These are phyloP conservation scores for Alternaria alternata DNA, from an alignment of 2,329 filamentous ascomycete species.

Conservation along the genomic window DNA sequence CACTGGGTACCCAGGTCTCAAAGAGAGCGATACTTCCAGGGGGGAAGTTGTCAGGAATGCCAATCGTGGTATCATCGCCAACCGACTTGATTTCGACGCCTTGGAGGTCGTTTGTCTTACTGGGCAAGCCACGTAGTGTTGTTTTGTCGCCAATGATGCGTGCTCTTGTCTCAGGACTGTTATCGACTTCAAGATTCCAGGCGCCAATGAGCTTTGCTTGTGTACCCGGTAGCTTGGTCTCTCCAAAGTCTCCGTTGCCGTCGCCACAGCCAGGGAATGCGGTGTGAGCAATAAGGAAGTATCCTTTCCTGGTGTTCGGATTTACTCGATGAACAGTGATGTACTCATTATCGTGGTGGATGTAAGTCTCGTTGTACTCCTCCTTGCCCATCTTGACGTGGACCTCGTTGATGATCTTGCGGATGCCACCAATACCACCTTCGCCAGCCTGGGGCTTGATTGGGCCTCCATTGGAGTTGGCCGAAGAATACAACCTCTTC, in stretches of 20 bases:
- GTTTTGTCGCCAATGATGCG: conserved; percentile 73
- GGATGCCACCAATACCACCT: conserved; percentile 86
- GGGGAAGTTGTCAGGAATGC: conserved; percentile 82
- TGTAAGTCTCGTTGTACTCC: conserved; percentile 92
- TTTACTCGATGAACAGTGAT: conserved; percentile 96
- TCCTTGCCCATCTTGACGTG: conserved; percentile 96
- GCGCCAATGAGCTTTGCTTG: conserved; percentile 86
- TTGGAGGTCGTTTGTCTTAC: conserved; percentile 76
- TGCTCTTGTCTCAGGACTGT: conserved; percentile 72
- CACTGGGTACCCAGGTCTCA: conserved; percentile 92
- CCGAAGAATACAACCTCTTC: conserved; percentile 80
- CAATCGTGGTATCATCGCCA: conserved; percentile 78
- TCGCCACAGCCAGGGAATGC: conserved; percentile 91
- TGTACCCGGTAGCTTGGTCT: conserved; percentile 83
- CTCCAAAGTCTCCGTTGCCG: conserved; percentile 79
- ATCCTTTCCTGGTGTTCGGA: conserved; percentile 88
- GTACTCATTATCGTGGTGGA: conserved; percentile 95
- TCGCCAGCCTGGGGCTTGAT: conserved; percentile 74
- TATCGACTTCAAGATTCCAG: conserved; percentile 91
- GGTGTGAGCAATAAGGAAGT: conserved; percentile 95
- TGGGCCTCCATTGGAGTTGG: conserved; percentile 67
- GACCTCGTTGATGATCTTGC: conserved; percentile 92
- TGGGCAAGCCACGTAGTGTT: conserved; percentile 82
- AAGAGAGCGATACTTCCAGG: conserved; percentile 95
- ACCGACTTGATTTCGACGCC: conserved; percentile 77